Percentiles rank a stretch among this genome's conserved stretches.
Conservation (phyloP, 306 rosid species). For the Cicer bijugum region DNA sequence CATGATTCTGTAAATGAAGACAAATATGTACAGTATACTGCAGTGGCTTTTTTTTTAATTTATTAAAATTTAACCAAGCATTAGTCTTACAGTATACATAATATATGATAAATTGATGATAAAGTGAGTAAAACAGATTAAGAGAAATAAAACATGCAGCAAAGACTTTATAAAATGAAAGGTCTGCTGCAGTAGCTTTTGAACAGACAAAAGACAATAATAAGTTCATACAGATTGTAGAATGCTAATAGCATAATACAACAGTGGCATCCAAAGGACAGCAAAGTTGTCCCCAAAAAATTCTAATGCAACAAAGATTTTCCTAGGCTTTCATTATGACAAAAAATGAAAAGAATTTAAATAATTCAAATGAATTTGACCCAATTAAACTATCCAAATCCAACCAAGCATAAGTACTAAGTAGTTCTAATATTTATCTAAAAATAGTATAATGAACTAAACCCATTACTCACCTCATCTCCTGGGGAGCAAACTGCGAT, state of each 20-base stretch:
- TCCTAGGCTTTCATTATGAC: slow-evolving; percentile 2
- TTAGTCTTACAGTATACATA: neutral
- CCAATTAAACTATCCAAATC: no score
- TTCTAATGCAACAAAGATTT: neutral
- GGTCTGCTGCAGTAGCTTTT: slow-evolving; percentile 5
- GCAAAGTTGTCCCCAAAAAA: neutral
- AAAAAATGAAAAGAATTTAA: neutral
- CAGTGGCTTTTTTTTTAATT: slow-evolving; percentile 17
- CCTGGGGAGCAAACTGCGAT: slow-evolving; percentile 92
- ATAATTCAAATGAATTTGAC: slow-evolving; percentile 4
- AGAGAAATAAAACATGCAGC: neutral
- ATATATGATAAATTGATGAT: slow-evolving; percentile 6
- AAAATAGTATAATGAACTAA: neutral
- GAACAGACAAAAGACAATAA: slow-evolving; percentile 34
- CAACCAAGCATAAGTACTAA: neutral
- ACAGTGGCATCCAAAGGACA: neutral
- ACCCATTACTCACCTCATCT: slow-evolving; percentile 66
- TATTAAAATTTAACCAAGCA: slow-evolving; percentile 17
- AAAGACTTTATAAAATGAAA: slow-evolving; percentile 27
- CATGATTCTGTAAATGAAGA: slow-evolving; percentile 6
- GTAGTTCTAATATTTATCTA: neutral
- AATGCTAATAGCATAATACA: slow-evolving; percentile 2
- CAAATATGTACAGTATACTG: slow-evolving; percentile 14
- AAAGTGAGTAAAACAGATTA: slow-evolving; percentile 10
- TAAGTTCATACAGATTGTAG: slow-evolving; percentile 14